Base-by-base conservation (phyloP, 345 rosid genomes). In the Citrus trifoliata region DNA sequence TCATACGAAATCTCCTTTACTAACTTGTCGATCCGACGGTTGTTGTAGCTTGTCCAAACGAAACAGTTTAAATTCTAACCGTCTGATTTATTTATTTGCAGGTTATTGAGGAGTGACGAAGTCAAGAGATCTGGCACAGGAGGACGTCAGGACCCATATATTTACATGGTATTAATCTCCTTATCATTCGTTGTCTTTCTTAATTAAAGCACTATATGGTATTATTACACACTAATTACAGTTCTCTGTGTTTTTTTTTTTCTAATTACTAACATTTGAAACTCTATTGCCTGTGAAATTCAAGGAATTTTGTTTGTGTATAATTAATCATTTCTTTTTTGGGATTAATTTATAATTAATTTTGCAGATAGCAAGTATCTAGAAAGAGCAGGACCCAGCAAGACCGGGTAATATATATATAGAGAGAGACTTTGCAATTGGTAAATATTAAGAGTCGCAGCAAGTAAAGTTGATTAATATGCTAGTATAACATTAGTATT, bases 121-220 rank as follows among this genome's bases (percentile, higher is more conserved):
- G 85, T 94, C 81, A 92, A 87, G 79, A 90, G 99, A 88, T 88
- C 85, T 14, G 97, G 98, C 33, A 75, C 85, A 12, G 97, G 99
- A 75, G 99, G 97, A 73, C 91, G 93, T 55, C 83, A 64, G 42
- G 91, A 92, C 78, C 99, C 96, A 5, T 95, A 82, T 83, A 83
- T 92, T 82, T 95, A 95, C 93, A 85, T 33, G 92, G 99, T 95
- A 88, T 42, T 33, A 14, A 74, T 58, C n/a, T 25, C 19, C 59
- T 30, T 13, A 1, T 16, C 6, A 42, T 46, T 58, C 27, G 0
- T 63, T 10, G 5, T 61, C 32, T 60, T 42, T 4, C 63, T 60
- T 12, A 42, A 42, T 12, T 12, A 42, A 9, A 40, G 12, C 12
- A 2, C 0, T 40, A 9, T 10, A 42, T 42, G 48, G 0, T 10